These are phyloP conservation scores for Botryotinia narcissicola DNA, from an alignment of 2,329 filamentous ascomycete genomes.

Conservation along the genomic window DNA sequence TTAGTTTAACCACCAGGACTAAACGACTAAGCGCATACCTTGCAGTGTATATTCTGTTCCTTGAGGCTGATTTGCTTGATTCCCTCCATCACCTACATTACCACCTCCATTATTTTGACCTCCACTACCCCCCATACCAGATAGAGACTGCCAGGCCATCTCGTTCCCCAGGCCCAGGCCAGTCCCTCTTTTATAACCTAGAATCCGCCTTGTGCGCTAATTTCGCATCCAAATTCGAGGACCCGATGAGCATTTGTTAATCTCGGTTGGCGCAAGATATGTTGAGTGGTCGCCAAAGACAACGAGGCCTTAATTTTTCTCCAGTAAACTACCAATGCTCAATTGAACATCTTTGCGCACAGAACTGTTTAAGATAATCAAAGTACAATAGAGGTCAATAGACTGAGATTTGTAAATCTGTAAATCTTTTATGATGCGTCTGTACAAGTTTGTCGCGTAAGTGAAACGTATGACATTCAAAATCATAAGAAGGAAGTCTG, in stretches of 20 bases:
- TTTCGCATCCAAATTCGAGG: slow-evolving; percentile 20
- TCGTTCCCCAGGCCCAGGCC: slow-evolving; percentile 34
- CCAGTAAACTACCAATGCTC: slow-evolving; percentile 12
- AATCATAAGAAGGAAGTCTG: slow-evolving; percentile 5
- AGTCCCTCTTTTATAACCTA: slow-evolving; percentile 18
- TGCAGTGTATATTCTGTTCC: slow-evolving; percentile 72
- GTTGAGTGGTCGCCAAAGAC: slow-evolving; percentile 18
- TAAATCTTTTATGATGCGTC: slow-evolving; percentile 14
- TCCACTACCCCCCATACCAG: slow-evolving; percentile 44
- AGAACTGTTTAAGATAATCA: not conserved
- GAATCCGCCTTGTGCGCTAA: slow-evolving; percentile 22
- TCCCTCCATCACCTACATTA: slow-evolving; percentile 30
- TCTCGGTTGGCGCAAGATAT: slow-evolving; percentile 26
- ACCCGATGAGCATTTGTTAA: slow-evolving; percentile 30
- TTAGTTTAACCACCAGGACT: not conserved
- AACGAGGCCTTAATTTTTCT: slow-evolving; percentile 24
- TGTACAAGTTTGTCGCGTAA: slow-evolving; percentile 18
- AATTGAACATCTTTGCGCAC: slow-evolving; percentile 19
- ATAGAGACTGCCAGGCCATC: slow-evolving; percentile 72
- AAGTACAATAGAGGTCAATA: not conserved
- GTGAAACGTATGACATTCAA: slow-evolving; percentile 21
- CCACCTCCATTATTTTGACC: slow-evolving; percentile 37
- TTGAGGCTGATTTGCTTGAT: slow-evolving; percentile 46
- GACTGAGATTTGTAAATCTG: not conserved
- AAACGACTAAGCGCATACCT: slow-evolving; percentile 45